These are phyloP conservation scores for Trametes villosa DNA, from an alignment of 768 basidiomycete species.

Conservation along the genomic window DNA sequence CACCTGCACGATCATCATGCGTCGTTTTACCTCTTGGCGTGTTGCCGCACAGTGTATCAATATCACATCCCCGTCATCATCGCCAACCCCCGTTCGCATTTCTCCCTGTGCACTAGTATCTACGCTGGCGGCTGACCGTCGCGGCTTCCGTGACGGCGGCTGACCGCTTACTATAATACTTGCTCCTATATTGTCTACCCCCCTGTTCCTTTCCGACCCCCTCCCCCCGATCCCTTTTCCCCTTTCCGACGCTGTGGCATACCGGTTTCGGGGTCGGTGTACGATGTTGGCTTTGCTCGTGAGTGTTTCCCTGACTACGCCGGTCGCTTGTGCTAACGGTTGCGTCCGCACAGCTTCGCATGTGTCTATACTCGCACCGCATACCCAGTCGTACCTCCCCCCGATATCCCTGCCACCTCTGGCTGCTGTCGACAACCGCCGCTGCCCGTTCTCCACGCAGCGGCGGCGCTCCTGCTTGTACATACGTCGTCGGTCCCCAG, in stretches of 20 bases:
- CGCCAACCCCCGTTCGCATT: constrained; percentile 20
- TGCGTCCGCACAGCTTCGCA: constrained; percentile 1
- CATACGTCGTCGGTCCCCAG: constrained; percentile 10
- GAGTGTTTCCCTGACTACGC: not conserved
- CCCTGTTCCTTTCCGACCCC: not conserved
- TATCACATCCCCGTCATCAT: constrained; percentile 23
- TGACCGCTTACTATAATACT: constrained; percentile 21
- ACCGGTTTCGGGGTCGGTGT: constrained; percentile 22
- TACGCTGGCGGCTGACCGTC: constrained; percentile 4
- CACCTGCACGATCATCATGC: constrained; percentile 16
- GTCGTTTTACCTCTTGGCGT: constrained; percentile 12
- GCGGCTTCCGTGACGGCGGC: constrained; percentile 1
- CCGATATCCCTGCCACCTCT: constrained; percentile 2
- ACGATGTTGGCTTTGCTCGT: constrained; percentile 27
- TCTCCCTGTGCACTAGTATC: constrained; percentile 28
- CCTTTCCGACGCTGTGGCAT: constrained; percentile 10
- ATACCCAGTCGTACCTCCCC: constrained; percentile 15
- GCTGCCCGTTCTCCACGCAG: not conserved
- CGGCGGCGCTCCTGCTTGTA: not conserved
- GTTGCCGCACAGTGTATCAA: constrained; percentile 31
- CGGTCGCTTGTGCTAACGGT: not conserved
- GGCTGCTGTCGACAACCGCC: not conserved
- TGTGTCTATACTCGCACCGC: constrained; percentile 24
- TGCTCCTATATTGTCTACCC: constrained; percentile 23
- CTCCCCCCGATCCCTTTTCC: constrained; percentile 4